Base-by-base conservation (phyloP, 805 yeast species). In the Candida gorgasii region DNA sequence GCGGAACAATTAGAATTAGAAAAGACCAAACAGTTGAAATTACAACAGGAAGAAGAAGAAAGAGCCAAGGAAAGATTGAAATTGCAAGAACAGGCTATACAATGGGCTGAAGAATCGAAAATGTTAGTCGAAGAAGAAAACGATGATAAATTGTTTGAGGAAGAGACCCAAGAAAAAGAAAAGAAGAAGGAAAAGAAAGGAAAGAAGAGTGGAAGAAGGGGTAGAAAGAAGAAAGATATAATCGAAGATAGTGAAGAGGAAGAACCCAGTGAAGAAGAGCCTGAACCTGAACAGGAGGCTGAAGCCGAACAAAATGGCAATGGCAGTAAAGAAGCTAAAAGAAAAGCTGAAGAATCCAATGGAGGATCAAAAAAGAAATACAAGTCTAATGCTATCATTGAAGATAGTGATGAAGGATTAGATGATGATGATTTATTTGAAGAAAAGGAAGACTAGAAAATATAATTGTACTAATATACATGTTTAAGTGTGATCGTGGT, bases 71-170 rank as follows among this genome's bases (percentile, higher is more conserved):
- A 78, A 51, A 58, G 75, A 52, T 75, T 69, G 39, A 62, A 64
- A 39, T 68, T 69, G 51, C 70, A 74, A 46, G 84, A 74, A 41
- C 82, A 75, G 52, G 79, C 78, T 31, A 70, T 61, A 62, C 67
- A 66, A 50, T 71, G 76, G 76, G 72, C 70, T 5, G 72, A 65
- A 61, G 77, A 64, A 50, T 49, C 70, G 11, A 56, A 72, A 43
- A 50, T 59, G 57, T 55, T 58, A 19, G 59, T 58, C n/a, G 61
- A 58, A 8, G 70, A 53, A n/a, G 66, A 75, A 18, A 65, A 62
- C 8, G 69, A 65, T 33, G 65, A 65, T 39, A 52, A 54, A 32
- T 48, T 56, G 33, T 54, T 58, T 45, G 50, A 57, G 19, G 69
- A 63, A 38, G 68, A 80, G 52, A 79, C 49, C 8, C 53, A 51